Conservation (phyloP, 2,329 filamentous ascomycete genomes). For the Colletotrichum tanaceti region DNA sequence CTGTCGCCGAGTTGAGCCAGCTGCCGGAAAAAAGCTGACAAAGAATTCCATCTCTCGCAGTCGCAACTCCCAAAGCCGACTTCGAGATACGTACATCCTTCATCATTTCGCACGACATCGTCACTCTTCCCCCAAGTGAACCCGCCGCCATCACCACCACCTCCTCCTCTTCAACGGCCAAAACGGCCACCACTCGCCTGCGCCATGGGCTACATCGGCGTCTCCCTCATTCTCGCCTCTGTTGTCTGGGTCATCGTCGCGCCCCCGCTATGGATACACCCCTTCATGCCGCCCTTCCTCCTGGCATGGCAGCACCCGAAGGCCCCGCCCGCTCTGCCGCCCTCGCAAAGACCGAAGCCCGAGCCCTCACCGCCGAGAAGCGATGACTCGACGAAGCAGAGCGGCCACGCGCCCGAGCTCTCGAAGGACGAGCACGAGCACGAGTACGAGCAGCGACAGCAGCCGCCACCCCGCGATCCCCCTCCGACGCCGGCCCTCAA, state of each 20-base stretch:
- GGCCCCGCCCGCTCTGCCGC: constrained; percentile 5
- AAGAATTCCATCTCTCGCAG: constrained; percentile 5
- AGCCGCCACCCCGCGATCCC: constrained; percentile 32
- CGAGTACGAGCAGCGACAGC: neutral
- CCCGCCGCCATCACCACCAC: neutral
- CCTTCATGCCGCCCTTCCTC: constrained; percentile 56
- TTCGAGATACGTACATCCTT: too few species aligned
- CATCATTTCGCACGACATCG: neutral
- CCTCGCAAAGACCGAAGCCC: constrained; percentile 14
- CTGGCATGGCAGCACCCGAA: constrained; percentile 34
- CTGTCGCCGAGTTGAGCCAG: constrained; percentile 21
- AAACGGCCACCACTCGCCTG: neutral
- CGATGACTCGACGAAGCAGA: constrained; percentile 5
- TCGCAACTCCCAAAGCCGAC: neutral
- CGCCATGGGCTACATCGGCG: constrained; percentile 67
- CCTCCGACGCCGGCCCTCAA: constrained; percentile 23
- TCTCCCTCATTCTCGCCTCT: constrained; percentile 72
- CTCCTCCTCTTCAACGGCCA: neutral
- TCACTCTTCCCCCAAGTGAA: neutral
- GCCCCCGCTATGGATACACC: constrained; percentile 62
- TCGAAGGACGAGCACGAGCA: neutral
- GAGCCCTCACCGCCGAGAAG: constrained; percentile 26
- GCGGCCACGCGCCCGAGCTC: neutral
- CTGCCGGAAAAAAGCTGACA: constrained; percentile 9
- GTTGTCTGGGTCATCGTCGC: constrained; percentile 68